phyloP scores from a whole-genome alignment of 352 stramenopile genomes.

The Pelagophyceae sp. region DNA sequence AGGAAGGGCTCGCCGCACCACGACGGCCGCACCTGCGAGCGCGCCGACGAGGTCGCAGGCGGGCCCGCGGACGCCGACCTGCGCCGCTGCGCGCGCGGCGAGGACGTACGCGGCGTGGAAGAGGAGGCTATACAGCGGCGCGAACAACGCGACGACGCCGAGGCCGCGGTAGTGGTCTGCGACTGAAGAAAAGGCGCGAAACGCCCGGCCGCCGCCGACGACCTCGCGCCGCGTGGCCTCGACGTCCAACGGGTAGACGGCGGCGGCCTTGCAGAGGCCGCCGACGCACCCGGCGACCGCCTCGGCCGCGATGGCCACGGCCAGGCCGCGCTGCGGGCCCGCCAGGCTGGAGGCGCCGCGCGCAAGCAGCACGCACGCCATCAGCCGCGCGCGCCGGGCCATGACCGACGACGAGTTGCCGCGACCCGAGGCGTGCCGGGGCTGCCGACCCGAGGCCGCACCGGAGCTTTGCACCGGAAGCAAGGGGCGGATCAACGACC shows the following conservation, averaged over 20 bases:
- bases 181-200: background rate
- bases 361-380: no score
- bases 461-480: no score
- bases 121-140: background rate
- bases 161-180: background rate
- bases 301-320: background rate
- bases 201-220: background rate
- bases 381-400: no score
- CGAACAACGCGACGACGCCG: background rate
- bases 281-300: background rate
- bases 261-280: background rate
- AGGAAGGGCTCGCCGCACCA: no score
- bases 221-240: background rate
- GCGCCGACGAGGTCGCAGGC: background rate
- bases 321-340: no score
- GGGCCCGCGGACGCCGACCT: background rate
- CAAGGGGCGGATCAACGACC: no score
- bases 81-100: background rate
- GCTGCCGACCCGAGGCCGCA: no score
- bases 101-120: constrained; percentile 13
- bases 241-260: constrained; percentile 16
- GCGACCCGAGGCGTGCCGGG: no score
- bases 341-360: background rate
- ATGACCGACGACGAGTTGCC: no score
- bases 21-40: no score